Conservation (phyloP, 352 stramenopile genomes). For the Phytophthora foliorum region DNA sequence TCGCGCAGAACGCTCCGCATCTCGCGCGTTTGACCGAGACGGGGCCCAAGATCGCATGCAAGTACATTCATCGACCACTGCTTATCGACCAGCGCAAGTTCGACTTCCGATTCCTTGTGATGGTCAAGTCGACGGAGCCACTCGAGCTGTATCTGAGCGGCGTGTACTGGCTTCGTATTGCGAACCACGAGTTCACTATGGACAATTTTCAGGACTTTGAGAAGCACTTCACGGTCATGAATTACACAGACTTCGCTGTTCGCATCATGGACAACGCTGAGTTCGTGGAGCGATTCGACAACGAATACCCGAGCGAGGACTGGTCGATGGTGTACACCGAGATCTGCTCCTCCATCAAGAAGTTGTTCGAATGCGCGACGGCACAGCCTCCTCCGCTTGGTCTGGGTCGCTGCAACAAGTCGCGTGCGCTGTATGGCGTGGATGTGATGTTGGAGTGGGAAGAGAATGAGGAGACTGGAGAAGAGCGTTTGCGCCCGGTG, state of each 20-base stretch:
- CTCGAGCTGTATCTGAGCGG: slow-evolving; percentile 61
- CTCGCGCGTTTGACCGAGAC: slow-evolving; percentile 61
- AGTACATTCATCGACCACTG: slow-evolving; percentile 66
- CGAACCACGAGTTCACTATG: slow-evolving; percentile 69
- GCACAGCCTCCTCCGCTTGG: slow-evolving; percentile 52
- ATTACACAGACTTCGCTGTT: slow-evolving; percentile 60
- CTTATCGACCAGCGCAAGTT: slow-evolving; percentile 70
- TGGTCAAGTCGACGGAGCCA: slow-evolving; percentile 63
- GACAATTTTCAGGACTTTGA: slow-evolving; percentile 67
- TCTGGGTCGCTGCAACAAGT: slow-evolving; percentile 61
- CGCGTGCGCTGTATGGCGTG: slow-evolving; percentile 62
- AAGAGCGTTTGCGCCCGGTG: slow-evolving; percentile 51
- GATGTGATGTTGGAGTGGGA: slow-evolving; percentile 67
- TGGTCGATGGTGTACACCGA: slow-evolving; percentile 52
- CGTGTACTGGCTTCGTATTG: slow-evolving; percentile 63
- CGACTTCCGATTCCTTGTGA: slow-evolving; percentile 67
- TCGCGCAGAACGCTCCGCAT: slow-evolving; percentile 55
- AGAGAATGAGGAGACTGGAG: slow-evolving; percentile 41
- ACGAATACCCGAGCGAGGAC: slow-evolving; percentile 60
- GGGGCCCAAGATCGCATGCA: slow-evolving; percentile 62
- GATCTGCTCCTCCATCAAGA: slow-evolving; percentile 58
- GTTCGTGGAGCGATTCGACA: slow-evolving; percentile 59
- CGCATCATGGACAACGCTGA: slow-evolving; percentile 64
- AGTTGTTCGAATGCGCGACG: slow-evolving; percentile 59
- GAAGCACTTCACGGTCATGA: slow-evolving; percentile 76